Evolutionary conservation across 805 yeast species (phyloP).

Genomic region (Zygoascus bituminiphila): DNA sequence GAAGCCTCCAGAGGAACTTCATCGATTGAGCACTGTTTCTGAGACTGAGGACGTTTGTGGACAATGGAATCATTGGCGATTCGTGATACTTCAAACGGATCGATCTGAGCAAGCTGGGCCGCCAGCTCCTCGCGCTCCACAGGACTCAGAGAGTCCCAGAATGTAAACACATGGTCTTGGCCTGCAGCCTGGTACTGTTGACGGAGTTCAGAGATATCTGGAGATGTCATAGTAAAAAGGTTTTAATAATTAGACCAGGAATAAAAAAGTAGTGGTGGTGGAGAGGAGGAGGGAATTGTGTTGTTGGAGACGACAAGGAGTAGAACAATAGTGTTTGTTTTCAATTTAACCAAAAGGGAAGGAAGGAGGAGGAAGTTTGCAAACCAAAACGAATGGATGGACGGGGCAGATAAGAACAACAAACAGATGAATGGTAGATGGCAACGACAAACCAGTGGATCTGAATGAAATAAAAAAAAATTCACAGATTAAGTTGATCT

Average conservation of each 20-base stretch:
- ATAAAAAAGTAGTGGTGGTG: background rate
- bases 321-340: background rate
- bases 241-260: background rate
- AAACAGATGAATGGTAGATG: no score
- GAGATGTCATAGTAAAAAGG: constrained; percentile 12
- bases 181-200: constrained; percentile 26
- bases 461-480: no score
- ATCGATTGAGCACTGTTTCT: constrained; percentile 12
- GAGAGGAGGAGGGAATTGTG: background rate
- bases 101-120: constrained; percentile 29
- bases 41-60: constrained; percentile 1
- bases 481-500: no score
- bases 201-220: constrained; percentile 15
- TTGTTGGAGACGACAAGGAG: background rate
- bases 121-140: constrained; percentile 22
- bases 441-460: no score
- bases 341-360: background rate
- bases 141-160: constrained; percentile 27
- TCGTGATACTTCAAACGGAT: constrained; percentile 28
- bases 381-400: background rate
- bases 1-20: constrained; percentile 27
- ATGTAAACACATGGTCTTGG: constrained; percentile 35
- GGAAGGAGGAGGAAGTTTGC: background rate
- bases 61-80: constrained; percentile 23
- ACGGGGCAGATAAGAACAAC: background rate